These are phyloP conservation scores for Yamadazyma epiphylla DNA, from an alignment of 1,139 yeast species.

Conservation along the genomic window DNA sequence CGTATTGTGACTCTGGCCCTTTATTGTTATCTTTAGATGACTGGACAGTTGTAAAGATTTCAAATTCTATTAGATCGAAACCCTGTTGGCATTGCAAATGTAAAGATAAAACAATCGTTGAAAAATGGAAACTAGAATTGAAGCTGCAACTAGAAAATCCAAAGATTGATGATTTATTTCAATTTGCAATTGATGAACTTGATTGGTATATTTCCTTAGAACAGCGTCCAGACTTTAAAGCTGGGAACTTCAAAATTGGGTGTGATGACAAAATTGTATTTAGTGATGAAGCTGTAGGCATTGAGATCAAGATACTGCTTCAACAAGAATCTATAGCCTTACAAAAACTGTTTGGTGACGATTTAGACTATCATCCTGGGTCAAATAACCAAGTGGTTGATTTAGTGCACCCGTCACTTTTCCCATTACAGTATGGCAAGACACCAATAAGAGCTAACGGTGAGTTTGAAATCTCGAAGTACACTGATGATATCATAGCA, in stretches of 20 bases:
- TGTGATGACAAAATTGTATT: conserved; percentile 18
- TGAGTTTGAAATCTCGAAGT: conserved; percentile 9
- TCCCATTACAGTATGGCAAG: conserved; percentile 31
- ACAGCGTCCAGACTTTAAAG: conserved; percentile 4
- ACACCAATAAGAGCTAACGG: conserved; percentile 20
- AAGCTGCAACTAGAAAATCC: conserved; percentile 12
- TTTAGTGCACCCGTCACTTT: conserved; percentile 42
- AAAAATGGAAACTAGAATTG: conserved; percentile 31
- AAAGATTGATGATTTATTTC: conserved; percentile 16
- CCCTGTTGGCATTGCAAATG: conserved; percentile 31
- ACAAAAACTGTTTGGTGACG: conserved; percentile 10
- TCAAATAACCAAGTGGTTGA: conserved; percentile 34
- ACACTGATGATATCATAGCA: conserved; percentile 9
- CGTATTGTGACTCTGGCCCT: conserved; percentile 15
- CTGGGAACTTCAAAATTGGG: conserved; percentile 9
- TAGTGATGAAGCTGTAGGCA: conserved; percentile 13
- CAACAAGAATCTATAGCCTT: conserved; percentile 11
- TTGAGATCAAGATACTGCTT: conserved; percentile 9
- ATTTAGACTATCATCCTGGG: conserved; percentile 36
- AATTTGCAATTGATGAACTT: conserved; percentile 24
- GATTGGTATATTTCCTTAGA: conserved; percentile 23
- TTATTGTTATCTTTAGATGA: conserved; percentile 19
- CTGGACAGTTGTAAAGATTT: conserved; percentile 20
- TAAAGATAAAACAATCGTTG: conserved; percentile 19
- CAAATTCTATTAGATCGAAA: conserved; percentile 23